Conservation (phyloP, 345 rosid genomes). For the Carallia brachiata region DNA sequence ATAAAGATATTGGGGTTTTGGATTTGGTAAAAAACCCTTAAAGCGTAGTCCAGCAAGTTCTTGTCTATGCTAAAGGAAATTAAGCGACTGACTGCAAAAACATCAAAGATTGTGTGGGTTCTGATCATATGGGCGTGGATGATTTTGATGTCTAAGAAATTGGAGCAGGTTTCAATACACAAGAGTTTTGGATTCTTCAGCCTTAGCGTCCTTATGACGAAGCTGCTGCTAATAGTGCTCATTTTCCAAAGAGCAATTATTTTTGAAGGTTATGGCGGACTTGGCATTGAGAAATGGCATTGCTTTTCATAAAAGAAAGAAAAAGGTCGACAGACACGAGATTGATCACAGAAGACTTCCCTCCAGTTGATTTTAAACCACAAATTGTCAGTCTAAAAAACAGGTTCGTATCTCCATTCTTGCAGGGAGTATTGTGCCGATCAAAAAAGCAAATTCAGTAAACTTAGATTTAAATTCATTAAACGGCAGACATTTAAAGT, state of each 20-base stretch:
- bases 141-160: constrained; percentile 47
- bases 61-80: constrained; percentile 39
- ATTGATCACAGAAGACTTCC: too few species aligned
- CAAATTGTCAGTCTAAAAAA: too few species aligned
- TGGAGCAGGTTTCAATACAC: constrained; percentile 52
- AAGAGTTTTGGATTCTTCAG: constrained; percentile 57
- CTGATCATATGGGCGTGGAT: constrained; percentile 67
- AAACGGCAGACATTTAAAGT: too few species aligned
- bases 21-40: constrained; percentile 46
- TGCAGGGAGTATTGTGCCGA: too few species aligned
- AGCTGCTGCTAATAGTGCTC: constrained; percentile 26
- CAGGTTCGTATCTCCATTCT: too few species aligned
- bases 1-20: constrained; percentile 56
- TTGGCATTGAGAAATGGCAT: too few species aligned
- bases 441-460: too few species aligned
- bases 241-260: constrained; percentile 13
- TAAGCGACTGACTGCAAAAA: constrained; percentile 58
- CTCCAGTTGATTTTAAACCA: too few species aligned
- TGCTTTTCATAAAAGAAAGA: too few species aligned
- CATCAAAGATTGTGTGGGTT: constrained; percentile 52
- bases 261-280: too few species aligned
- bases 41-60: constrained; percentile 39
- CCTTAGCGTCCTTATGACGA: constrained; percentile 42
- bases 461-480: too few species aligned
- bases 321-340: too few species aligned